Evolutionary conservation across 495 filamentous ascomycete species (phyloP), one percentile per base, ranked within the genome.

Genomic region (Penicillium mononematosum): DNA sequence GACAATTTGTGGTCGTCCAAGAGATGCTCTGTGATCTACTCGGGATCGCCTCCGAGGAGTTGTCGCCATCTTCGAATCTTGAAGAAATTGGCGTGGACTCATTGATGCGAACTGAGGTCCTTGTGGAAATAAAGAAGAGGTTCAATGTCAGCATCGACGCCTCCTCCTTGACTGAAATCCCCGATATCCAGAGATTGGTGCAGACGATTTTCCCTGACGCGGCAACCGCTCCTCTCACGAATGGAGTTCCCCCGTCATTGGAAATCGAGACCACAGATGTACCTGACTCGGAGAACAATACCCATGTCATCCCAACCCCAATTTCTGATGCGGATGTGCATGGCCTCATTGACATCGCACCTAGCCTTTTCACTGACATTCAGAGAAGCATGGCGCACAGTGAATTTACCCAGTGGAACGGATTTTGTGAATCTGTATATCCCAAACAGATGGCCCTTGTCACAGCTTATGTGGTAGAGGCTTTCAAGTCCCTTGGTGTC

Each of bases 1-100:
- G 47, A 8, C 5, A 36, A 0, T 22, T 50, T 16, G 17, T 11
- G 5, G 6, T 22, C 11, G 29, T 50, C 14, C 47, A 22, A 16
- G 47, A 39, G 6, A 47, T 60, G 53, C 47, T 60, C 2, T 16
- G 47, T 22, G 31, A 51, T 3, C 29, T 61, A 0, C 17, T 57
- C 0, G 58, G 44, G 0, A 36, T 57, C 22, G 8, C 20, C 10
- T 24, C 38, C 12, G 53, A 51, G 2, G 53, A 55, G 17, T 20
- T 38, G 17, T 9, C 11, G 7, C 31, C 43, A 20, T 56, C 38
- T 9, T 56, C 50, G 4, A 24, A 36, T 36, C 43, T 59, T 20
- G 34, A 60, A 3, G 73, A 76, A 10, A 45, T 78, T 20, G 72
- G 75, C 1, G 68, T 78, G 12, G 75, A 79, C 51, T 79, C 76